Base-by-base conservation (phyloP, 805 yeast genomes). In the Torulaspora gathmanii region DNA sequence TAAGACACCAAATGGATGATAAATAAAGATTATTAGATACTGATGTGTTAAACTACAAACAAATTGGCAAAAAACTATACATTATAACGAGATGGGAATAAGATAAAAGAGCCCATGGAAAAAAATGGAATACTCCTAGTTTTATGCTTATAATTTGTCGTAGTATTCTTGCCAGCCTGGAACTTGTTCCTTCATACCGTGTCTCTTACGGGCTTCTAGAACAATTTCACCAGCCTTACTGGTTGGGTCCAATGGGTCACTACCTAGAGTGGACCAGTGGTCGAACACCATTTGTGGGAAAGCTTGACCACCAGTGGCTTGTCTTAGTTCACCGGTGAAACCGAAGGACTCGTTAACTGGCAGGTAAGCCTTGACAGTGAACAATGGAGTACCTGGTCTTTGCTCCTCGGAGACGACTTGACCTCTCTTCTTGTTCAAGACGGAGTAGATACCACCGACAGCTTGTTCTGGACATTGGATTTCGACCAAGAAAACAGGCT, bases 271-370 rank as follows among this genome's bases (percentile, higher is more conserved):
- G 60, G 88, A 78, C 98, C 98, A 91, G 76, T 91, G 99, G 76
- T 93, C 98, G 77, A 91, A 93, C 75, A 93, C 95, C 95, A 93
- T 82, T 80, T 91, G 98, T 78, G 99, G 99, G 99, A 91, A 91
- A 75, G 99, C 99, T 83, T 91, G 99, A 77, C 99, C 99, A 86
- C 96, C 97, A 70, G 99, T 91, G 71, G 98, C 96, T 80, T 91
- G 97, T 83, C 99, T 88, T 71, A 91, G 85, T 70, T 90, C 96
- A 80, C 95, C 93, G 67, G 96, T 85, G 96, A 91, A 91, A 86
- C 99, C 99, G 85, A 93, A 91, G 50, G 99, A 91, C 82, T 93
- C 99, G 79, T 91, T 93, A 65, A 91, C 97, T 73, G 99, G 99
- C 79, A 91, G 82, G 95, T 89, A 86, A 68, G 99, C 99, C 88